phyloP scores from a whole-genome alignment of 2,329 filamentous ascomycete genomes.

The Ophiostoma perfectum region DNA sequence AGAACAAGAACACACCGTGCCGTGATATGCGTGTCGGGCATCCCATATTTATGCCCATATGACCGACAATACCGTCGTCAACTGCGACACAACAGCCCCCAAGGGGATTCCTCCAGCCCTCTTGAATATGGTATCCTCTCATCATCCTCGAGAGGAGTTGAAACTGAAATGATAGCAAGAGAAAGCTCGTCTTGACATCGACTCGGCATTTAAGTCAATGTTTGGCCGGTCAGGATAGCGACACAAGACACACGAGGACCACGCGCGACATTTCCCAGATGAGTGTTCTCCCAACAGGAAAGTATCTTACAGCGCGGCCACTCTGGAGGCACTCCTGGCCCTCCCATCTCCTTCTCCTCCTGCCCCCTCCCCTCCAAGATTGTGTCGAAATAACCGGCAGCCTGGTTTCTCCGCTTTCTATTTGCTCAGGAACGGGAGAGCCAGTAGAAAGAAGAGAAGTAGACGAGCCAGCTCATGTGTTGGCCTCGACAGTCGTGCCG shows the following conservation, averaged over 20 bases:
- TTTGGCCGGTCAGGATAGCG: background rate
- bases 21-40: background rate
- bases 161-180: background rate
- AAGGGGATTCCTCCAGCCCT: no score
- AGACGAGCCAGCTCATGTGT: background rate
- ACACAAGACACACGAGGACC: background rate
- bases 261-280: background rate
- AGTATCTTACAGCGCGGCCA: background rate
- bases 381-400: background rate
- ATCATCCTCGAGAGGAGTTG: background rate
- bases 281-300: background rate
- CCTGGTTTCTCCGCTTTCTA: no score
- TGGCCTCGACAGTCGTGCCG: conserved; percentile 16
- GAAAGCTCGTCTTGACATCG: background rate
- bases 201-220: conserved; percentile 9
- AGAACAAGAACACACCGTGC: background rate
- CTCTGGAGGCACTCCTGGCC: background rate
- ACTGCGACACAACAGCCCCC: no score
- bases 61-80: no score
- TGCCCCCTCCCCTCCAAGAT: background rate
- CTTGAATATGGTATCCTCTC: background rate
- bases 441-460: background rate
- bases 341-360: background rate
- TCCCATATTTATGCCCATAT: background rate
- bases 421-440: background rate